These are phyloP conservation scores for Phytophthora pluvialis DNA, from an alignment of 352 stramenopile genomes.

Conservation along the genomic window DNA sequence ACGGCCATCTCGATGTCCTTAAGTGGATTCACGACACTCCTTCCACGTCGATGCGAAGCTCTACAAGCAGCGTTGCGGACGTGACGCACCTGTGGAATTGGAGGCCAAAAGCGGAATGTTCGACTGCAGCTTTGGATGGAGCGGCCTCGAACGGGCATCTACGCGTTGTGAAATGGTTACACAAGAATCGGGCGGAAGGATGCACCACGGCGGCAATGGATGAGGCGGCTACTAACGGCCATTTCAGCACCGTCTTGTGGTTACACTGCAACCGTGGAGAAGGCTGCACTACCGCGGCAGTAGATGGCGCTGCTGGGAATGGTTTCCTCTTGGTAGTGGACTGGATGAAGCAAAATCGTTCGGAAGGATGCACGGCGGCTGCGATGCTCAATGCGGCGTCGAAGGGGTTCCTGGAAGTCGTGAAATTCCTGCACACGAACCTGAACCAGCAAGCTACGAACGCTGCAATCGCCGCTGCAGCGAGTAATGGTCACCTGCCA, in stretches of 20 bases:
- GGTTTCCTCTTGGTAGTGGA: conserved; percentile 9
- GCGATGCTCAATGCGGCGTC: conserved; percentile 18
- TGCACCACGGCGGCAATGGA: conserved; percentile 25
- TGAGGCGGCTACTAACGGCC: conserved; percentile 14
- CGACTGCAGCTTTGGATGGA: conserved; percentile 22
- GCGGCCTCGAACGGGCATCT: conserved; percentile 30
- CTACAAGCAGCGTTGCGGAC: neutral
- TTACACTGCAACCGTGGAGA: conserved; percentile 25
- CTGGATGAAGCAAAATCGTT: neutral
- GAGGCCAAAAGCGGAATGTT: neutral
- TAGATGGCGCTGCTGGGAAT: conserved; percentile 15
- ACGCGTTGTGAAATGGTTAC: conserved; percentile 26
- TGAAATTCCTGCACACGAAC: conserved; percentile 15
- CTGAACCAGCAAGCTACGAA: conserved; percentile 9
- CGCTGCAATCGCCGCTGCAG: conserved; percentile 14
- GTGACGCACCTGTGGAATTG: neutral
- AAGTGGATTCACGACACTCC: conserved; percentile 19
- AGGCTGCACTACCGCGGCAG: conserved; percentile 20
- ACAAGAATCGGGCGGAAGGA: conserved; percentile 21
- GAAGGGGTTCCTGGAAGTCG: conserved; percentile 20
- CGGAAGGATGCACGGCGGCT: conserved; percentile 21
- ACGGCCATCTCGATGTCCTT: conserved; percentile 20
- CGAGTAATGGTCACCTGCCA: conserved; percentile 7
- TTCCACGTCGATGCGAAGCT: neutral
- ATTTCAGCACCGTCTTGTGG: conserved; percentile 24